Evolutionary conservation across 2,329 filamentous ascomycete genomes (phyloP), one percentile per base, ranked within the genome.

Genomic region (Exophiala viscosa): DNA sequence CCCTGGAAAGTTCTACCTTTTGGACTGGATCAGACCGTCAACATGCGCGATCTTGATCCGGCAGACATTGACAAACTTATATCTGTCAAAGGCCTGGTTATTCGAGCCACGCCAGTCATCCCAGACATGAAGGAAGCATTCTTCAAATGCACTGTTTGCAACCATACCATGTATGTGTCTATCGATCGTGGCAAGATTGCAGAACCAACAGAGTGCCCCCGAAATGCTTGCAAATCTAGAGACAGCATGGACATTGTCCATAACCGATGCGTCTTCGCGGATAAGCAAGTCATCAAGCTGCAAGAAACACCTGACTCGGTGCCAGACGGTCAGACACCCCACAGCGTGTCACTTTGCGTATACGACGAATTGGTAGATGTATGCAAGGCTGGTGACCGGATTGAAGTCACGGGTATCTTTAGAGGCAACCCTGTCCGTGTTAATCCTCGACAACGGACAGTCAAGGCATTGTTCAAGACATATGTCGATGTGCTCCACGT

Each of bases 101-200:
- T 99, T 65, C 85, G 93, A 57, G 88, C 93, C 2, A 97, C 93
- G 0, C 90, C 93, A 0, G 88, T 99, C 60, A 97, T 99, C 60
- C 93, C 93, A 0, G 93, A 99, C 65, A 99, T 99, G 95, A 96
- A 95, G 73, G 89, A 96, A 67, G 93, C 93, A 0, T 96, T 96
- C 74, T 99, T 99, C 82, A 87, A 89, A 59, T 99, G 93, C 73
- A 88, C 90, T 53, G 83, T 92, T 20, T 99, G 93, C 73, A 90
- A 90, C 65, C 90, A 96, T 71, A 92, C 88, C 3, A 83, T 95
- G 56, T 88, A 87, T 58, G 90, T 96, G 49, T 87, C 90, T 51
- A 87, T 99, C 64, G 93, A 99, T 67, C 87, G 93, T 65, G 93
- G 95, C 69, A 93, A 92, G 74, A 99, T 99, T 65, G 86, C 89